Conservation (phyloP, 1,284 basidiomycete species). For the Cystobasidium sp. region DNA sequence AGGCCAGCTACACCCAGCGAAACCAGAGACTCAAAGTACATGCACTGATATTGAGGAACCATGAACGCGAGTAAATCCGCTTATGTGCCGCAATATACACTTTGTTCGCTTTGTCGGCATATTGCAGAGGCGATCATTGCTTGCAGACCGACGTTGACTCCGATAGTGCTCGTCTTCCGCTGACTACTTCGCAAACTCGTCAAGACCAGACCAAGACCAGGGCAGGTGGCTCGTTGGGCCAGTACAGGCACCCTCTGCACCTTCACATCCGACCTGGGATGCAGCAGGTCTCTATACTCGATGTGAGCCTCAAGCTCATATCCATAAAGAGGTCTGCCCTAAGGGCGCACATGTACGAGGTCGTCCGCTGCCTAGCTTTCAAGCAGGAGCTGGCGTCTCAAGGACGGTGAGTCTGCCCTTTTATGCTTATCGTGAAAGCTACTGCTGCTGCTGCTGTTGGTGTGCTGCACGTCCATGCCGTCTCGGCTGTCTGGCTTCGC, state of each 20-base stretch:
- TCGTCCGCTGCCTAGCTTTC: conserved; percentile 37
- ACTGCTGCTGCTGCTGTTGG: conserved; percentile 12
- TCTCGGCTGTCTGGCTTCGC: background rate
- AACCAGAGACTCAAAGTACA: too few relatives aligned
- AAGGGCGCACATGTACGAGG: conserved; percentile 27
- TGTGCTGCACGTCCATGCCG: background rate
- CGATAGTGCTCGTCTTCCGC: too few relatives aligned
- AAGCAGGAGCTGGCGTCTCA: conserved; percentile 16
- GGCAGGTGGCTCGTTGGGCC: too few relatives aligned
- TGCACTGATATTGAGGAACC: too few relatives aligned
- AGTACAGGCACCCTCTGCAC: background rate
- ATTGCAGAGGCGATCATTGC: too few relatives aligned
- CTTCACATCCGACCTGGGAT: background rate
- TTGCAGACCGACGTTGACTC: too few relatives aligned
- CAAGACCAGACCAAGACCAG: too few relatives aligned
- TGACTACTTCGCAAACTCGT: too few relatives aligned
- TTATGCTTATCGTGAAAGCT: background rate
- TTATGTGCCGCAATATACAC: too few relatives aligned
- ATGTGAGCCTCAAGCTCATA: conserved; percentile 40
- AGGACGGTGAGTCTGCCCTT: conserved; percentile 2
- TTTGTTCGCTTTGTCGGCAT: too few relatives aligned
- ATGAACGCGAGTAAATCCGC: too few relatives aligned
- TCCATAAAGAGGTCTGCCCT: conserved; percentile 20
- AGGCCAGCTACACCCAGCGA: too few relatives aligned
- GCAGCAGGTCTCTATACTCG: conserved; percentile 36